phyloP scores from a whole-genome alignment of 371 early-diverging fungal species.

The Blakeslea trispora region DNA sequence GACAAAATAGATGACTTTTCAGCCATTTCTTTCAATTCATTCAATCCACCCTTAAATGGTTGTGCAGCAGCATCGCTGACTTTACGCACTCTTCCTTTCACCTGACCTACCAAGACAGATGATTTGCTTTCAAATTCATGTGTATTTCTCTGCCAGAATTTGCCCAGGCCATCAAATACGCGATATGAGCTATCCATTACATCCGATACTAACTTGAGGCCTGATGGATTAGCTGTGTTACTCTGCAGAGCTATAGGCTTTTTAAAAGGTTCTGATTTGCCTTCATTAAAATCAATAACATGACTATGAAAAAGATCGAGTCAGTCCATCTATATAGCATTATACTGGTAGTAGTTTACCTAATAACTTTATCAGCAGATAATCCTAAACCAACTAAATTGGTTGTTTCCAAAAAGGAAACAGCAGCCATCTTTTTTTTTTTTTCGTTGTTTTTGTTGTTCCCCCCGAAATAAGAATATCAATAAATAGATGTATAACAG shows the following conservation, averaged over 20 bases:
- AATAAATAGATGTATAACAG: too few relatives aligned
- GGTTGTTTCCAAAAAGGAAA: constrained; percentile 48
- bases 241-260: too few relatives aligned
- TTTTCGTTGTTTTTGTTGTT: too few relatives aligned
- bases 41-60: constrained; percentile 12
- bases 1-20: constrained; percentile 3
- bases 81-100: constrained; percentile 23
- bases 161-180: constrained; percentile 49
- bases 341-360: too few relatives aligned
- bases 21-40: constrained; percentile 39
- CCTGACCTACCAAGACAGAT: constrained; percentile 17
- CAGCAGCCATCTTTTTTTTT: constrained; percentile 48
- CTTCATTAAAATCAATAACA: constrained; percentile 38
- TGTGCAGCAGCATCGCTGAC: constrained; percentile 18
- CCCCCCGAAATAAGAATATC: too few relatives aligned
- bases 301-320: constrained; percentile 19
- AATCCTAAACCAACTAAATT: constrained; percentile 50
- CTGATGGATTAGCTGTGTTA: constrained; percentile 12
- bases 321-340: too few relatives aligned
- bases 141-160: constrained; percentile 47
- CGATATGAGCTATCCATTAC: constrained; percentile 46
- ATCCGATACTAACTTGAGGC: constrained; percentile 45
- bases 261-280: not conserved
- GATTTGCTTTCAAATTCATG: constrained; percentile 15
- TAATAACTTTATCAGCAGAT: constrained; percentile 46